Base-by-base conservation (phyloP, 805 yeast species). In the Zygoascus bituminiphila region DNA sequence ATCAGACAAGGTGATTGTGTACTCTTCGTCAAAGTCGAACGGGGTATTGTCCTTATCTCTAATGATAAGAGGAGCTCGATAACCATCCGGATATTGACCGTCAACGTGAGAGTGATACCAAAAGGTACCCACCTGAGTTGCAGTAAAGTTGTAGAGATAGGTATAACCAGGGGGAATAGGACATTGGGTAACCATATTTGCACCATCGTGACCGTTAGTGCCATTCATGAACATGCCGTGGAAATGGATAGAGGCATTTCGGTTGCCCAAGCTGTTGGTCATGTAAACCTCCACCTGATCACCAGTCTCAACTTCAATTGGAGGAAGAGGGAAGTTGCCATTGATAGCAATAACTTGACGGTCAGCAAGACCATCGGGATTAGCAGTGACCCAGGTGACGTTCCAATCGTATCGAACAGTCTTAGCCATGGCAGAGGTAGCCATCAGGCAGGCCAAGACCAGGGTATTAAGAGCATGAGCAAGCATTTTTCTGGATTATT, bases 81-180 rank as follows among this genome's bases (percentile, higher is more conserved):
- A 62, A 63, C 98, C 98, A 63, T 93, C 98, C 66, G 93, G 89
- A 60, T 88, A 88, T 68, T 89, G 95, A 57, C 89, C 91, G 20
- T 75, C 67, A 31, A 89, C 79, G 70, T 93, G 98, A 25, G 98
- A 87, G 68, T 93, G 98, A 74, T 91, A 93, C 98, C 98, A 93
- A 74, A 74, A 93, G 17, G 95, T 77, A 60, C 98, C 98, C 50
- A 74, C 79, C 68, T 93, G 96, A 44, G 77, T 77, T 52, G 88
- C 87, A 23, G 96, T 84, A 68, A 93, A 93, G 72, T 91, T 88
- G 74, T 93, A 48, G 20, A 45, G 44, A 26, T 78, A 72, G 17
- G 84, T 75, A 52, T 77, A 76, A 47, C 84, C 84, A 5, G 94
- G 84, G n/a, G 85, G 81, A 55, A 88, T 82, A 24, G 96, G 95